Evolutionary conservation across 176 grass and related monocot genomes (phyloP).

Genomic region (Hsuehochloa calcarea): DNA sequence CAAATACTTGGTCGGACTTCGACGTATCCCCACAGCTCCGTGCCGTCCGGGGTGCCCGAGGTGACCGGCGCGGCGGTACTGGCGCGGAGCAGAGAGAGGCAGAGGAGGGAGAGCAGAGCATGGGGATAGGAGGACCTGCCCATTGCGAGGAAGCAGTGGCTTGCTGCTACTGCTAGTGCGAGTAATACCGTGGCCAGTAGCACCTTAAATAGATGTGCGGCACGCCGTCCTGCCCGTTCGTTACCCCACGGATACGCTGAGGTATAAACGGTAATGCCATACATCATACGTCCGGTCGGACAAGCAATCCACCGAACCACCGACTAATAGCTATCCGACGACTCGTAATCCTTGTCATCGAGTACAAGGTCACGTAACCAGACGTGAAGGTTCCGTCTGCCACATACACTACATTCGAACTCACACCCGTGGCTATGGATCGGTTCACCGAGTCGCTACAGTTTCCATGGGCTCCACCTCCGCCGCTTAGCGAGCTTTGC

Average conservation of each 20-base stretch:
- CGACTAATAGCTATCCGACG: no score
- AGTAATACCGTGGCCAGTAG: neutral
- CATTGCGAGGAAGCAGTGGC: neutral
- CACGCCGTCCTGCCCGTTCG: neutral
- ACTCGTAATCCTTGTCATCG: no score
- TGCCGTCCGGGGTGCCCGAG: conserved; percentile 51
- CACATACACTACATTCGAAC: no score
- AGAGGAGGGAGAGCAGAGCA: conserved; percentile 36
- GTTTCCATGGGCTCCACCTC: no score
- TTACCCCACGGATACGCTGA: neutral
- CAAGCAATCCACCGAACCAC: no score
- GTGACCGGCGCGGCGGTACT: conserved; percentile 1
- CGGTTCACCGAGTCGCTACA: no score
- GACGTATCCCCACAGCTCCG: conserved; percentile 84
- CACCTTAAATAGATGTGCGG: neutral
- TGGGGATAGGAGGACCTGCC: neutral
- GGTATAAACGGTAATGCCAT: neutral
- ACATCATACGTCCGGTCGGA: no score
- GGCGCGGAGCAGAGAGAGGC: neutral
- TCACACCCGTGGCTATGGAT: no score
- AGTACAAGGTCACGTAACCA: no score
- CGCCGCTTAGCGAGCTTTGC: no score
- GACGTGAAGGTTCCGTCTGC: no score
- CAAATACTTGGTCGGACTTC: conserved; percentile 60
- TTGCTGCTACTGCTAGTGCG: neutral